These are phyloP conservation scores for Lachnellula hyalina DNA, from an alignment of 2,329 filamentous ascomycete species.

Conservation along the genomic window DNA sequence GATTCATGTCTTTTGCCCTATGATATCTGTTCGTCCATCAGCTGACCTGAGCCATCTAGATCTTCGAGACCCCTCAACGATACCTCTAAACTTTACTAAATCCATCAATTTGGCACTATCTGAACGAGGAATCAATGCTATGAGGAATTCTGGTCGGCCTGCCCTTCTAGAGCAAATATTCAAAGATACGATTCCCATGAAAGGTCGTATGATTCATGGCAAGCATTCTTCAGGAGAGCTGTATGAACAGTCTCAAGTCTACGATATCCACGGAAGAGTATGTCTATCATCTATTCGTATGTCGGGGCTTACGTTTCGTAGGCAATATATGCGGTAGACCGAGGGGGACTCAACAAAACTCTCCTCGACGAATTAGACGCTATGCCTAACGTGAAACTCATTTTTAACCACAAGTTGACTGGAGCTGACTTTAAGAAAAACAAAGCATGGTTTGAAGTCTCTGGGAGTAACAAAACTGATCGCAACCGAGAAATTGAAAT, in stretches of 20 bases:
- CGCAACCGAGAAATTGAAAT: constrained; percentile 65
- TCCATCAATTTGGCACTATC: constrained; percentile 98
- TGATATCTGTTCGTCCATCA: neutral
- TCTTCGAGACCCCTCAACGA: constrained; percentile 74
- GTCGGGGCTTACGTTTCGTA: constrained; percentile 32
- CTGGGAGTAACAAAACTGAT: constrained; percentile 27
- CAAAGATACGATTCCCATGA: constrained; percentile 80
- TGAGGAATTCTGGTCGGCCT: constrained; percentile 63
- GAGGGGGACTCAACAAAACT: constrained; percentile 73
- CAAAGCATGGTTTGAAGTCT: constrained; percentile 81
- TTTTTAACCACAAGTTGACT: constrained; percentile 90
- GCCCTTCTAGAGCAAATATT: constrained; percentile 70
- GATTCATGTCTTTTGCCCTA: too few relatives aligned
- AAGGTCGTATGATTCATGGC: constrained; percentile 93
- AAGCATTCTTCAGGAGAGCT: constrained; percentile 57
- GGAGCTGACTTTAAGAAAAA: constrained; percentile 77
- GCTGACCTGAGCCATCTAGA: constrained; percentile 48
- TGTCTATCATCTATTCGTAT: constrained; percentile 23
- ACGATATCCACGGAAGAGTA: constrained; percentile 84
- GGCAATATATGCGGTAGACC: constrained; percentile 82
- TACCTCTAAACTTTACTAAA: constrained; percentile 89
- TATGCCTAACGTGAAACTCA: constrained; percentile 83
- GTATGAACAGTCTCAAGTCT: constrained; percentile 76
- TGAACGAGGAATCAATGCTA: constrained; percentile 85
- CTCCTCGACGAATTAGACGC: constrained; percentile 78